Evolutionary conservation across 2,329 filamentous ascomycete species (phyloP).

Genomic region (Xenosphaeropsis pyriputrescens): DNA sequence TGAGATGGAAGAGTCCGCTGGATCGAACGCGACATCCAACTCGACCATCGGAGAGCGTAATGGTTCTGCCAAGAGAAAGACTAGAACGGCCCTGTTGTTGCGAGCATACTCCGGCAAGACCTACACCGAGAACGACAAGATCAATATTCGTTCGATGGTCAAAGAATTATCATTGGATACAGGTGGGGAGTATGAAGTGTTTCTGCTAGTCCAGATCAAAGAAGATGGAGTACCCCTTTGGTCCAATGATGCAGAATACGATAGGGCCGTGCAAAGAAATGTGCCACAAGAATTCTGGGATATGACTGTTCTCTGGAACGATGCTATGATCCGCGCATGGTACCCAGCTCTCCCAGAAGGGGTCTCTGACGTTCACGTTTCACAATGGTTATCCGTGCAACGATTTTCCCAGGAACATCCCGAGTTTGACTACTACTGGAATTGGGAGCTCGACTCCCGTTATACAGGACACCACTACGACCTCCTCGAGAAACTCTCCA

Average conservation of each 20-base stretch:
- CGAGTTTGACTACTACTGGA: conserved; percentile 51
- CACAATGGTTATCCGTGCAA: conserved; percentile 47
- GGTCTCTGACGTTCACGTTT: conserved; percentile 13
- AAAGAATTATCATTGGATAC: conserved; percentile 62
- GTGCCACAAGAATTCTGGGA: conserved; percentile 56
- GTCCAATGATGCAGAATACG: conserved; percentile 41
- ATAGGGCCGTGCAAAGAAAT: conserved; percentile 40
- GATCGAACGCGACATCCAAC: conserved; percentile 1
- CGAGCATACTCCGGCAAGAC: conserved; percentile 61
- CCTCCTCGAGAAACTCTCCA: conserved; percentile 49
- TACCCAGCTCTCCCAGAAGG: conserved; percentile 57
- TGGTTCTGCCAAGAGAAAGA: conserved; percentile 19
- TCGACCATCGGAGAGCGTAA: background rate
- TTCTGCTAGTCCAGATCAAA: conserved; percentile 68
- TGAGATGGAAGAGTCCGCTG: conserved; percentile 1
- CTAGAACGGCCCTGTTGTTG: conserved; percentile 59
- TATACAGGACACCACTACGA: conserved; percentile 75
- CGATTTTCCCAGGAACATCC: conserved; percentile 64
- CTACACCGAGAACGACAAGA: conserved; percentile 67
- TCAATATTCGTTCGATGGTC: conserved; percentile 66
- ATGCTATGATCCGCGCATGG: conserved; percentile 57
- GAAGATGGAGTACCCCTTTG: conserved; percentile 42
- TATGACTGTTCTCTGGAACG: conserved; percentile 63
- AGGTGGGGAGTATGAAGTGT: conserved; percentile 70
- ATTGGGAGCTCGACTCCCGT: conserved; percentile 70